Percentiles rank a stretch among this genome's conserved stretches.
Evolutionary conservation across 2,329 filamentous ascomycete species (phyloP).

Genomic region (Pseudogymnoascus verrucosus): DNA sequence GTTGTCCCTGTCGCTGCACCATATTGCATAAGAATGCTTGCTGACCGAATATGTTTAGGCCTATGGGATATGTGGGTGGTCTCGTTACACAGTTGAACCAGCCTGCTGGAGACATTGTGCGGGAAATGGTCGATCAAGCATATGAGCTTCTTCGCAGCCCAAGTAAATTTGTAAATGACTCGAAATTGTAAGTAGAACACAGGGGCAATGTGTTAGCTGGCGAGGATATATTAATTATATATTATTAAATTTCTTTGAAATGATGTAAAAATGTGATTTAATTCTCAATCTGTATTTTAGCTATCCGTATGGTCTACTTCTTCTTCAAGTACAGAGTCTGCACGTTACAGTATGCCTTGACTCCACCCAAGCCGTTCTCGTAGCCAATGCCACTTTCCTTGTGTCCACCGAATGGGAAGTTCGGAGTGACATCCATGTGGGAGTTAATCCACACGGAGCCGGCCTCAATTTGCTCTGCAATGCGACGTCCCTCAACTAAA

Average conservation of each 20-base stretch:
- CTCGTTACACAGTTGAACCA: constrained; percentile 77
- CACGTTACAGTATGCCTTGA: constrained; percentile 18
- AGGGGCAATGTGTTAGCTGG: not conserved
- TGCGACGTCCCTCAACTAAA: constrained; percentile 39
- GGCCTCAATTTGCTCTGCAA: constrained; percentile 47
- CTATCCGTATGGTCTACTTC: constrained; percentile 5
- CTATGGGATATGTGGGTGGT: constrained; percentile 92
- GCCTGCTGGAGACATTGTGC: constrained; percentile 76
- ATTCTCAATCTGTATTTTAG: not conserved
- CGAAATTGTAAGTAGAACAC: not conserved
- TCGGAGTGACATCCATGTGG: constrained; percentile 38
- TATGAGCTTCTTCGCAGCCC: not conserved
- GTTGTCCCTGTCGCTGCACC: not conserved
- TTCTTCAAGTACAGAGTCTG: constrained; percentile 18
- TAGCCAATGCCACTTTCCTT: constrained; percentile 29
- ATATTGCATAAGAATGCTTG: constrained; percentile 63
- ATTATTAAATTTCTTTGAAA: not conserved
- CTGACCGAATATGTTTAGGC: constrained; percentile 73
- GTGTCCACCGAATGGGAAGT: constrained; percentile 30
- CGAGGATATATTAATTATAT: not conserved
- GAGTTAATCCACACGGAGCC: constrained; percentile 57
- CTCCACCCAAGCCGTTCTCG: constrained; percentile 16
- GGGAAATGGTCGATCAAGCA: constrained; percentile 81
- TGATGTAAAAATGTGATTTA: not conserved
- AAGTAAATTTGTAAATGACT: constrained; percentile 1